Conservation (phyloP, 345 rosid genomes). For the Clausena lansium region DNA sequence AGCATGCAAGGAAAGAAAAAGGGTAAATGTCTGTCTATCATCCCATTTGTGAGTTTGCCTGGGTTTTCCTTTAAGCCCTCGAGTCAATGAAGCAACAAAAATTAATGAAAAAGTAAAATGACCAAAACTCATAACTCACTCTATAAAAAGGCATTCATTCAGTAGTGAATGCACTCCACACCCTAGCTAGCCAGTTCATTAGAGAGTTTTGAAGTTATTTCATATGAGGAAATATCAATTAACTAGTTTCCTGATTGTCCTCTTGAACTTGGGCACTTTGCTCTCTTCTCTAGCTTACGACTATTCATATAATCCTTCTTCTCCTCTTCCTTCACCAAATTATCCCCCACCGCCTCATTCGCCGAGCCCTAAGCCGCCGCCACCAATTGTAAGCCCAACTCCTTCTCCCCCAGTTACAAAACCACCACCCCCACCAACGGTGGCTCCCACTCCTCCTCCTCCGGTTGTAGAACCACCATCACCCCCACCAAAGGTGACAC, state of each 20-base stretch:
- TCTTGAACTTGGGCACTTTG: constrained; percentile 28
- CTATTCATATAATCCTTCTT: constrained; percentile 31
- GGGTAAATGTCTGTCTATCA: neutral
- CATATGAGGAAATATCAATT: constrained; percentile 1
- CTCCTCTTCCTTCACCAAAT: neutral
- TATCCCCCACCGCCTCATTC: constrained; percentile 11
- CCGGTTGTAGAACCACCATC: constrained; percentile 17
- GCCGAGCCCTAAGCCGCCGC: neutral
- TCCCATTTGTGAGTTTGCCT: neutral
- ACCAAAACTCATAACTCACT: neutral
- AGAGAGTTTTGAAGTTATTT: neutral
- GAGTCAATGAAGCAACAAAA: constrained; percentile 11
- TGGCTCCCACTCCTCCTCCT: neutral
- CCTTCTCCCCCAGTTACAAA: neutral
- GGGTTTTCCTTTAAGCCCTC: neutral
- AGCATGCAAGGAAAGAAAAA: neutral
- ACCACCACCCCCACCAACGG: neutral
- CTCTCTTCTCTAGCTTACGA: constrained; percentile 34
- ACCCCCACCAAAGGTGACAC: too few relatives aligned
- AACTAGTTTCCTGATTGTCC: constrained; percentile 13
- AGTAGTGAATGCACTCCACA: neutral
- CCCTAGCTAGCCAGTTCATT: neutral
- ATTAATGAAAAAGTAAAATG: neutral
- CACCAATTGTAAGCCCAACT: constrained; percentile 17
- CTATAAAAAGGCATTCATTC: neutral